These are phyloP conservation scores for Coleophoma eucalyptorum DNA, from an alignment of 2,329 filamentous ascomycete species.

Conservation along the genomic window DNA sequence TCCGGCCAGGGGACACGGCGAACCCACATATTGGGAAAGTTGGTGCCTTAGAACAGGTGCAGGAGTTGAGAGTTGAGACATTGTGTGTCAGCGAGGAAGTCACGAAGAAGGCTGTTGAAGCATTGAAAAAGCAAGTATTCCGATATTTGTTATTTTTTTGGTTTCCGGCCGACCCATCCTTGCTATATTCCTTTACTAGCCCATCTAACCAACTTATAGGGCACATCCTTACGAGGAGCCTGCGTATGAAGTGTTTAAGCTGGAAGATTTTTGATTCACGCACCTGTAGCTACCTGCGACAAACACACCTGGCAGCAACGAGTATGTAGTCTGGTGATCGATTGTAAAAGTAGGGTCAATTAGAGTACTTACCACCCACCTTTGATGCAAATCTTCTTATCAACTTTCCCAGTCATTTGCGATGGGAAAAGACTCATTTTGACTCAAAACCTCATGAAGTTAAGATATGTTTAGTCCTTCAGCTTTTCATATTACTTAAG, in stretches of 20 bases:
- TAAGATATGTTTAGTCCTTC: too few relatives aligned
- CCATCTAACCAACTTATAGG: slow-evolving; percentile 16
- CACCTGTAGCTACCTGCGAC: too few relatives aligned
- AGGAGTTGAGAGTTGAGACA: slow-evolving; percentile 61
- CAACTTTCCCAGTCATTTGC: too few relatives aligned
- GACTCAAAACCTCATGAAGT: too few relatives aligned
- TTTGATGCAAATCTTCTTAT: too few relatives aligned
- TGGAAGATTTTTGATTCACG: slow-evolving; percentile 41
- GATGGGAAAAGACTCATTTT: too few relatives aligned
- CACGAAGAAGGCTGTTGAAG: slow-evolving; percentile 52
- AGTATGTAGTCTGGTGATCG: too few relatives aligned
- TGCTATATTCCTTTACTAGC: background rate
- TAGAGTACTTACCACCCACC: too few relatives aligned
- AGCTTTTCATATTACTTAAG: too few relatives aligned
- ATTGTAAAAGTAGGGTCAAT: too few relatives aligned
- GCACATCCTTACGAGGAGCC: slow-evolving; percentile 50
- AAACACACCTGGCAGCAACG: too few relatives aligned
- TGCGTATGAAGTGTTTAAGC: slow-evolving; percentile 42
- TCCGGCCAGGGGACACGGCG: slow-evolving; percentile 56
- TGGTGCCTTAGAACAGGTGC: slow-evolving; percentile 53
- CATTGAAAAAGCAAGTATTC: slow-evolving; percentile 56
- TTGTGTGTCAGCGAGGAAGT: slow-evolving; percentile 57
- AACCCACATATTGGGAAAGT: slow-evolving; percentile 59
- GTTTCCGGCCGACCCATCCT: too few relatives aligned
- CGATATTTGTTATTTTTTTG: background rate